Conservation (phyloP, 2,329 filamentous ascomycete genomes). For the Lasiodiplodia sp. region DNA sequence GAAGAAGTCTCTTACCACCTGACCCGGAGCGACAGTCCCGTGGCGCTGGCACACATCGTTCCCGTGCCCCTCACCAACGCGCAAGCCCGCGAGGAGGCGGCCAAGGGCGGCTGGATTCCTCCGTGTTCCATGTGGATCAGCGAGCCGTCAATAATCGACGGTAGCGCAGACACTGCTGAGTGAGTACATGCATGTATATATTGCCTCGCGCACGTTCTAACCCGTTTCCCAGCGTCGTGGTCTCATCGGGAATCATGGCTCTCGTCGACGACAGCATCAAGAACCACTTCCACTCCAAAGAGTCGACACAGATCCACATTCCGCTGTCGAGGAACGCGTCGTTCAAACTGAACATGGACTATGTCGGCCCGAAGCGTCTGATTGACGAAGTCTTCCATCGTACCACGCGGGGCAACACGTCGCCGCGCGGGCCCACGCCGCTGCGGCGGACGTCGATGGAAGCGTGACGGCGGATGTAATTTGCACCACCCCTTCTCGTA, state of each 20-base stretch:
- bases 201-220: conserved; percentile 28
- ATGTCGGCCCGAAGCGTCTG: conserved; percentile 67
- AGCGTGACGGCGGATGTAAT: conserved; percentile 26
- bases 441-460: conserved; percentile 37
- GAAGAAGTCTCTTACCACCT: conserved; percentile 80
- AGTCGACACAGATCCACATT: conserved; percentile 59
- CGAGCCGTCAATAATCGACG: conserved; percentile 72
- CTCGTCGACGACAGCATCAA: conserved; percentile 93
- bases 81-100: conserved; percentile 74
- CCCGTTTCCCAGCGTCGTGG: conserved; percentile 71
- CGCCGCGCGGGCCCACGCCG: conserved; percentile 40
- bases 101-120: conserved; percentile 86
- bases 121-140: conserved; percentile 91
- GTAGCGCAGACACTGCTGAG: conserved; percentile 84
- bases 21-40: conserved; percentile 69
- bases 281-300: conserved; percentile 71
- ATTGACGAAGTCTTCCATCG: conserved; percentile 71
- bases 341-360: conserved; percentile 66
- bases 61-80: conserved; percentile 77
- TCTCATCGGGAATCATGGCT: conserved; percentile 87
- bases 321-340: conserved; percentile 58
- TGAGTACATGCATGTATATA: conserved; percentile 58
- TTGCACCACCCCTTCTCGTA: conserved; percentile 38
- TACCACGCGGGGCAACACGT: conserved; percentile 35
- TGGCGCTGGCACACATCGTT: conserved; percentile 80